phyloP scores from a whole-genome alignment of 495 filamentous ascomycete species.

The Hyphodiscus hymeniophilus region DNA sequence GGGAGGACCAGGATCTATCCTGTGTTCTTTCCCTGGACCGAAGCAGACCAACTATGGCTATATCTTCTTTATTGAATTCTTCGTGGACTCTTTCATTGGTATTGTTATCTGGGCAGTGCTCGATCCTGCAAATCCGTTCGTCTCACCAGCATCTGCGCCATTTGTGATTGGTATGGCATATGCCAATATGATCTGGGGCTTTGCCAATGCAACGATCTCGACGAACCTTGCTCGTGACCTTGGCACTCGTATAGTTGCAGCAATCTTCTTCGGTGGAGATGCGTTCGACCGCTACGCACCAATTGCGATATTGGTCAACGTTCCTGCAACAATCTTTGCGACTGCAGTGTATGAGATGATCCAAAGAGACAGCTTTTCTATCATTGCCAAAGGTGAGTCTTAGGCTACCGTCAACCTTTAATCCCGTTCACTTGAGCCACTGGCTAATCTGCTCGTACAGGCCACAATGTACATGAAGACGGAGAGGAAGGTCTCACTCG shows the following conservation, averaged over 20 bases:
- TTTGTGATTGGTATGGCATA: slow-evolving; percentile 44
- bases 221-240: slow-evolving; percentile 46
- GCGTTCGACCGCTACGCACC: slow-evolving; percentile 38
- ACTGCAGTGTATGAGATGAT: slow-evolving; percentile 43
- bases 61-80: slow-evolving; percentile 45
- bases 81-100: slow-evolving; percentile 44
- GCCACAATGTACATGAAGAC: slow-evolving; percentile 37
- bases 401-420: no score
- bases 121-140: slow-evolving; percentile 47
- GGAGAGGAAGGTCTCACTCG: slow-evolving; percentile 41
- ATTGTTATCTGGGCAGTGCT: slow-evolving; percentile 46
- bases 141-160: slow-evolving; percentile 34
- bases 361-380: slow-evolving; percentile 39
- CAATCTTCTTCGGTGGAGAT: slow-evolving; percentile 36
- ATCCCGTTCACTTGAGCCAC: no score
- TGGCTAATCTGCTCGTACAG: no score
- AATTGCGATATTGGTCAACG: slow-evolving; percentile 42
- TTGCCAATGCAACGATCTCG: slow-evolving; percentile 38
- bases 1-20: slow-evolving; percentile 37
- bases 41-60: slow-evolving; percentile 38
- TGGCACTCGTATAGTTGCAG: slow-evolving; percentile 44
- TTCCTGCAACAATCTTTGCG: slow-evolving; percentile 45
- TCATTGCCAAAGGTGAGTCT: slow-evolving; percentile 29
- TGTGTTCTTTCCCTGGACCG: slow-evolving; percentile 35
- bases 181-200: slow-evolving; percentile 40